Conservation (phyloP, 139 green algal genomes). For the Coelastrella sp. region DNA sequence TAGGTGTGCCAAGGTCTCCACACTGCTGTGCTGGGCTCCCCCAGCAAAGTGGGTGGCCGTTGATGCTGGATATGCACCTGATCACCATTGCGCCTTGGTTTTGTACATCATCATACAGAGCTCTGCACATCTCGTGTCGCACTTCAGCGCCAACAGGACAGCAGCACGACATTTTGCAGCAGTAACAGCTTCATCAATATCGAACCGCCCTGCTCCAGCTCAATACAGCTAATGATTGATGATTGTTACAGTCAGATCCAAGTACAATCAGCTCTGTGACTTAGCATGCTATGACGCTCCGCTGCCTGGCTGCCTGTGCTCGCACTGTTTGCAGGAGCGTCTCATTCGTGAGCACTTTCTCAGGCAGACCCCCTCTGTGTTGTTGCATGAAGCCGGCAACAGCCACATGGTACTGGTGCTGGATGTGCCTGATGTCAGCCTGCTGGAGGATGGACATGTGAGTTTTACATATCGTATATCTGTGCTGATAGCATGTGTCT, state of each 20-base stretch:
- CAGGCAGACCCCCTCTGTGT: constrained; percentile 4
- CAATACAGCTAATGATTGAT: no score
- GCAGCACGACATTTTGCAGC: no score
- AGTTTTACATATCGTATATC: background rate
- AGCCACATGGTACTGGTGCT: constrained; percentile 13
- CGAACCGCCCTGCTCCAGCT: no score
- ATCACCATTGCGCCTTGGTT: no score
- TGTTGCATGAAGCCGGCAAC: constrained; percentile 12
- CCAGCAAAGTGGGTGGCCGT: background rate
- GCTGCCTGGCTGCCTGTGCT: background rate
- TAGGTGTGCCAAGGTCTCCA: no score
- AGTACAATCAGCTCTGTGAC: no score
- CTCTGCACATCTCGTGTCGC: no score
- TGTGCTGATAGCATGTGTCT: background rate
- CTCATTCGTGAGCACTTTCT: constrained; percentile 44
- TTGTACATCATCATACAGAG: no score
- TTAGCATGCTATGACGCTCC: background rate
- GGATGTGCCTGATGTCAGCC: constrained; percentile 32
- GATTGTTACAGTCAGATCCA: no score
- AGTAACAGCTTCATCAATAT: no score
- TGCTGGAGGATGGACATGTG: constrained; percentile 31
- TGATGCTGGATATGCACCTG: no score
- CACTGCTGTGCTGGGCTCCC: background rate
- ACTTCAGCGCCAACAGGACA: no score
- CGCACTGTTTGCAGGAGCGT: constrained; percentile 7